phyloP scores from a whole-genome alignment of 2,329 filamentous ascomycete species.

The Penicillium sp. region DNA sequence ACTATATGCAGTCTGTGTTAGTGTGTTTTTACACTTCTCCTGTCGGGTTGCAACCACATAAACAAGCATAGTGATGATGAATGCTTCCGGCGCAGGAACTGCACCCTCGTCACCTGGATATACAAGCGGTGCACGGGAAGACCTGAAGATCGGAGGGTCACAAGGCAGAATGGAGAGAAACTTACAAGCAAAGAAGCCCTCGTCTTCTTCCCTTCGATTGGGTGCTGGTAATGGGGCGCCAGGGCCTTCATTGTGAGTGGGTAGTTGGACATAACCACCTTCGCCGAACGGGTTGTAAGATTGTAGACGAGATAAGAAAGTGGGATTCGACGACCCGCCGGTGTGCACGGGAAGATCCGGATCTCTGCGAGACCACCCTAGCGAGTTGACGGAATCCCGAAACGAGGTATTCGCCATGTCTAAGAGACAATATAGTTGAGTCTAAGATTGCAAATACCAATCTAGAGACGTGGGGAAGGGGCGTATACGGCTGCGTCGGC shows the following conservation, averaged over 20 bases:
- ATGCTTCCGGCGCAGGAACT: conserved; percentile 41
- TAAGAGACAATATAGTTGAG: conserved; percentile 9
- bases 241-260: conserved; percentile 69
- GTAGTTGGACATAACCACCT: conserved; percentile 83
- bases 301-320: conserved; percentile 75
- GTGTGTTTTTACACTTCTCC: conserved; percentile 17
- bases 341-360: conserved; percentile 70
- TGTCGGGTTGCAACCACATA: conserved; percentile 17
- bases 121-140: conserved; percentile 11
- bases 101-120: conserved; percentile 33
- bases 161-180: conserved; percentile 34
- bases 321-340: conserved; percentile 57
- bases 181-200: conserved; percentile 94
- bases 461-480: conserved; percentile 12
- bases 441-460: conserved; percentile 16
- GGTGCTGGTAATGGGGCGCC: conserved; percentile 84
- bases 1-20: conserved; percentile 55
- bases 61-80: conserved; percentile 17
- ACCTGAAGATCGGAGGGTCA: conserved; percentile 11
- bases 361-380: conserved; percentile 89
- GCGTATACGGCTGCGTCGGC: conserved; percentile 21
- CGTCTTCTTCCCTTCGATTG: conserved; percentile 84
- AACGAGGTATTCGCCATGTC: conserved; percentile 60
- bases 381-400: conserved; percentile 86
- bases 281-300: conserved; percentile 79